These are phyloP conservation scores for Trichoderma virens DNA, from an alignment of 495 filamentous ascomycete genomes.

Conservation along the genomic window DNA sequence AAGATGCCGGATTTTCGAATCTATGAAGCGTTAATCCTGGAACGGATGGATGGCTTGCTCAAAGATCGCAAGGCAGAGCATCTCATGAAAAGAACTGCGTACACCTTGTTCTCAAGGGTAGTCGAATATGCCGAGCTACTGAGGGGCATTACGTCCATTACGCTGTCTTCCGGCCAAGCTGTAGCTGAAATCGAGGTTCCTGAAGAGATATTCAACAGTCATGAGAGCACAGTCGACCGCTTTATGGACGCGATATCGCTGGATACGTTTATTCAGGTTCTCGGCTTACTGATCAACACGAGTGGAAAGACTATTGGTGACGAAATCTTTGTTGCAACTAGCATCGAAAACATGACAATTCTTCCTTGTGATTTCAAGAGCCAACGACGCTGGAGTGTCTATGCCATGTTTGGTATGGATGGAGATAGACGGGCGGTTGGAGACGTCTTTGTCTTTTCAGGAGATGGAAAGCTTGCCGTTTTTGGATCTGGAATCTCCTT, in stretches of 20 bases:
- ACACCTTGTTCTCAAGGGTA: conserved; percentile 8
- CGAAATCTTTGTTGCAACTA: conserved; percentile 22
- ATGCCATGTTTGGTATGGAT: conserved; percentile 17
- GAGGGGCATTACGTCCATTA: conserved; percentile 20
- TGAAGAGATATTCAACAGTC: background rate
- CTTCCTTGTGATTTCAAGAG: conserved; percentile 17
- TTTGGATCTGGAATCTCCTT: conserved; percentile 18
- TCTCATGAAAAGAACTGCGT: conserved; percentile 11
- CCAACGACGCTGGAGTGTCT: conserved; percentile 21
- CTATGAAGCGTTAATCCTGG: conserved; percentile 11
- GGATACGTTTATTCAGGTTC: conserved; percentile 31
- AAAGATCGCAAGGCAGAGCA: conserved; percentile 10
- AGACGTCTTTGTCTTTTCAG: conserved; percentile 24
- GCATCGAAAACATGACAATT: conserved; percentile 17
- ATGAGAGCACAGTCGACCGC: conserved; percentile 19
- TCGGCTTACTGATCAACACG: conserved; percentile 27
- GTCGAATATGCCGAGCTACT: conserved; percentile 21
- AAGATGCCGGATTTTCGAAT: background rate
- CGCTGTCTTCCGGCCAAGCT: background rate
- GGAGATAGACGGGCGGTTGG: conserved; percentile 18
- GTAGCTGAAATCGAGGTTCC: conserved; percentile 17
- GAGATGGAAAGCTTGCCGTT: conserved; percentile 17
- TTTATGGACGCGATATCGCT: conserved; percentile 20
- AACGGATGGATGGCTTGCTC: conserved; percentile 8
- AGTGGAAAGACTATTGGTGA: conserved; percentile 13